A percentile compares a stretch with the other conserved stretches of the same genome.
Conservation (phyloP, 805 yeast genomes). For the Debaryomyces castellii region DNA sequence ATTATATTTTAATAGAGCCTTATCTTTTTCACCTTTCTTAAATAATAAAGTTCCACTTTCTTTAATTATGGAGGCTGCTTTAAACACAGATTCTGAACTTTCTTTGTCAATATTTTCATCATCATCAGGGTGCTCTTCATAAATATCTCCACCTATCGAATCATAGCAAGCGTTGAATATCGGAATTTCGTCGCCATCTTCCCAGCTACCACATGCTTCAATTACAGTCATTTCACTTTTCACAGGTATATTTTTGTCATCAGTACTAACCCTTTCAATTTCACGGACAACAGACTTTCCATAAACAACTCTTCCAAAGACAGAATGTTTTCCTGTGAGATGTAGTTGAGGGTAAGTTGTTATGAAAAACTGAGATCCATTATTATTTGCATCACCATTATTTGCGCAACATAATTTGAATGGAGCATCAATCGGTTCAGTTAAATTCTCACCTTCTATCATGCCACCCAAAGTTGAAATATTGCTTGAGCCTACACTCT, state of each 20-base stretch:
- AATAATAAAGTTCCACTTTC: constrained; percentile 64
- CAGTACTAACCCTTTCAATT: constrained; percentile 49
- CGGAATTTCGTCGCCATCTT: constrained; percentile 51
- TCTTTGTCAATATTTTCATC: constrained; percentile 58
- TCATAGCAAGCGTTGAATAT: constrained; percentile 62
- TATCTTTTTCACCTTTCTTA: constrained; percentile 48
- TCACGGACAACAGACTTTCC: constrained; percentile 73
- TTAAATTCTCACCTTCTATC: constrained; percentile 60
- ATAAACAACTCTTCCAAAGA: constrained; percentile 68
- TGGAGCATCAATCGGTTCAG: constrained; percentile 42
- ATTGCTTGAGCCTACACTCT: constrained; percentile 36
- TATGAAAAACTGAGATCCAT: constrained; percentile 70
- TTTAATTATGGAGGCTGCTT: constrained; percentile 57
- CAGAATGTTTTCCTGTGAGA: constrained; percentile 70
- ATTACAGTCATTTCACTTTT: constrained; percentile 47
- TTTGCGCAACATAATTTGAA: constrained; percentile 67
- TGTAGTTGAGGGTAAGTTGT: constrained; percentile 71
- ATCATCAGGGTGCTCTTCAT: constrained; percentile 79
- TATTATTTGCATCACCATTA: constrained; percentile 45
- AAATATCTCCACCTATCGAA: constrained; percentile 64
- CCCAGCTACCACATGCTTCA: constrained; percentile 64
- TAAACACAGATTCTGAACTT: constrained; percentile 50
- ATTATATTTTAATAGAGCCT: constrained; percentile 61
- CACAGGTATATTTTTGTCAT: constrained; percentile 42
- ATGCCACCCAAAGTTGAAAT: constrained; percentile 19